Evolutionary conservation across 805 yeast genomes (phyloP), one percentile per base, ranked within the genome.

Genomic region (Candida oleophila): DNA sequence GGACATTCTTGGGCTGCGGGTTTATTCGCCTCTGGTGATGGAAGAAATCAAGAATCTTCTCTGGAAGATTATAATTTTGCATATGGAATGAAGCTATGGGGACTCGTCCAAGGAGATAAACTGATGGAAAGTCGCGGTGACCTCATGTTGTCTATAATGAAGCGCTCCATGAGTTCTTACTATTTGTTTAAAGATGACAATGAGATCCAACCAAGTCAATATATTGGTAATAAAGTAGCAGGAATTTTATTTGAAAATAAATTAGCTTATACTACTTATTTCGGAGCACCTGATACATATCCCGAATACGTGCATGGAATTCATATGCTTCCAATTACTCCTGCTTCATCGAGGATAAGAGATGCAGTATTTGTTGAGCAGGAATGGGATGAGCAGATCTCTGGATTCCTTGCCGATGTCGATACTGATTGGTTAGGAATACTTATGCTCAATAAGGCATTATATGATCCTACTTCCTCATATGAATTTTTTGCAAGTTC

Each of bases 1-100:
- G 91, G 92, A 5, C 92, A 86, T 58, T 79, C 87, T 22, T 83
- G 87, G 83, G 90, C 91, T 7, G 77, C 78, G 51, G 92, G 92
- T 2, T 58, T 86, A 19, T 79, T 76, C 55, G 77, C 73, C 11
- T 71, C 80, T 38, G 81, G 78, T 2, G 88, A 83, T 59, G 90
- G 91, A 35, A 80, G 82, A 53, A 85, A 85, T 58, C 85, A 84
- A 60, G 90, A 84, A 59, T 78, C 86, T 9, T 66, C 85, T 15
- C 79, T 87, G 37, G 92, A 87, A 59, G 92, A 86, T 58, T 80
- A 80, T 59, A 81, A 83, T 55, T 82, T 81, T 54, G 78, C 81
- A 33, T 85, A 83, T 60, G 89, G 80, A 4, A 77, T 84, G 71
- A 82, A 82, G 57, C 62, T 83, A 45, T 86, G 92, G 90, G 90